A percentile compares a stretch with the other conserved stretches of the same genome.
phyloP scores from a whole-genome alignment of 495 filamentous ascomycete species.

The Tirmania nivea region DNA sequence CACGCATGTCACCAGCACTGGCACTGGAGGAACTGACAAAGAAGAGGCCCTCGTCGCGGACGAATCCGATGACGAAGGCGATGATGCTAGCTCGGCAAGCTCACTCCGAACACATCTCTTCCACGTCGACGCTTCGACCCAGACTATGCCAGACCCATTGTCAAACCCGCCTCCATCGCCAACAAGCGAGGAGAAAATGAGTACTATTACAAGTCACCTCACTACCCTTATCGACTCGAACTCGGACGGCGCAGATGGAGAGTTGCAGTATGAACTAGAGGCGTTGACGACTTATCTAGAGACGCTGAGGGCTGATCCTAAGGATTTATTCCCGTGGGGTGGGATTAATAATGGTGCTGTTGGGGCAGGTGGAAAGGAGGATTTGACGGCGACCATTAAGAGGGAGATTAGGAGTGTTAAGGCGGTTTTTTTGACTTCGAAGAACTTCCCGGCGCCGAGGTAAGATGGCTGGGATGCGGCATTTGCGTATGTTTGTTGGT shows the following conservation, averaged over 20 bases:
- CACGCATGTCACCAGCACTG: not conserved
- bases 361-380: constrained; percentile 22
- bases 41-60: constrained; percentile 1
- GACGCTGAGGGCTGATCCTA: not conserved
- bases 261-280: constrained; percentile 17
- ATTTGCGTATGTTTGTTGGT: too few relatives aligned
- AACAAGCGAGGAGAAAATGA: constrained; percentile 12
- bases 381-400: constrained; percentile 51
- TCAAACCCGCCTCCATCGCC: constrained; percentile 15
- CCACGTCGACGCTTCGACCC: constrained; percentile 71
- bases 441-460: constrained; percentile 18
- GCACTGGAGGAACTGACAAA: not conserved
- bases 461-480: not conserved
- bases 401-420: constrained; percentile 82
- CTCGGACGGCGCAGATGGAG: constrained; percentile 17
- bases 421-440: constrained; percentile 53
- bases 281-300: constrained; percentile 15
- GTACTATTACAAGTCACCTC: constrained; percentile 19
- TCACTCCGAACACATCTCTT: constrained; percentile 69
- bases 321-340: constrained; percentile 2
- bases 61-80: constrained; percentile 28
- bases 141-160: constrained; percentile 39
- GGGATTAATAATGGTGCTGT: constrained; percentile 16
- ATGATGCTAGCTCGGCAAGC: constrained; percentile 22
- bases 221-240: constrained; percentile 15